A percentile compares a stretch with the other conserved stretches of the same genome.
Evolutionary conservation across 2,329 filamentous ascomycete species (phyloP).

Genomic region (Cladophialophora yegresii): DNA sequence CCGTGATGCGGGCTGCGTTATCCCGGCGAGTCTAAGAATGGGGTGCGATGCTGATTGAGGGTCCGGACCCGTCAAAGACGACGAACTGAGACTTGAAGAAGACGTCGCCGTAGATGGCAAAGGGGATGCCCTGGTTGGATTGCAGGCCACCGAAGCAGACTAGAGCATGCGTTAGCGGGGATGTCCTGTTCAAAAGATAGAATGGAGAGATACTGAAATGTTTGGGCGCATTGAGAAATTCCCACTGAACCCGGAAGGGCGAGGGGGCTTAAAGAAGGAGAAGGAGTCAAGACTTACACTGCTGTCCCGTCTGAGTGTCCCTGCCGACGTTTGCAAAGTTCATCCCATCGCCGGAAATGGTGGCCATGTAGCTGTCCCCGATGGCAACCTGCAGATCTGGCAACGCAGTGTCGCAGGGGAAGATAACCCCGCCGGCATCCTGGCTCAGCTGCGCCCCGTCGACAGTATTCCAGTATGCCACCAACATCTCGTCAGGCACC

Average conservation of each 20-base stretch:
- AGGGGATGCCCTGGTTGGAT: slow-evolving; percentile 57
- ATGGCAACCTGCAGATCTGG: slow-evolving; percentile 61
- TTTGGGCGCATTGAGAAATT: background rate
- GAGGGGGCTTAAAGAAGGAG: background rate
- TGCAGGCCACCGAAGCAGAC: slow-evolving; percentile 63
- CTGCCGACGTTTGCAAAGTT: slow-evolving; percentile 57
- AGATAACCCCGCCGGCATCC: slow-evolving; percentile 55
- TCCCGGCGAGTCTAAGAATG: slow-evolving; percentile 35
- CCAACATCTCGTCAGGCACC: slow-evolving; percentile 57
- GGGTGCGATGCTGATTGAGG: slow-evolving; percentile 56
- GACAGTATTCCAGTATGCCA: slow-evolving; percentile 62
- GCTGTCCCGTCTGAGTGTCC: slow-evolving; percentile 45
- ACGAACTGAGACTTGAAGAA: slow-evolving; percentile 63
- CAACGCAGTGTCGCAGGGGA: slow-evolving; percentile 57
- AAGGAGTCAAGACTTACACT: slow-evolving; percentile 40
- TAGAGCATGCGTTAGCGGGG: slow-evolving; percentile 26
- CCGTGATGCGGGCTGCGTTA: background rate
- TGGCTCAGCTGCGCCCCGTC: slow-evolving; percentile 53
- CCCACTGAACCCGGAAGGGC: background rate
- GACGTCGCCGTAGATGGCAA: slow-evolving; percentile 63
- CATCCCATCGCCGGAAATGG: slow-evolving; percentile 58
- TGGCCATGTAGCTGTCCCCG: slow-evolving; percentile 53
- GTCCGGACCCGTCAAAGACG: slow-evolving; percentile 59
- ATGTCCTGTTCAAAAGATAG: background rate
- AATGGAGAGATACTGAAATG: background rate